Base-by-base conservation (phyloP, 2,329 filamentous ascomycete species). In the Fusarium goolgardi region DNA sequence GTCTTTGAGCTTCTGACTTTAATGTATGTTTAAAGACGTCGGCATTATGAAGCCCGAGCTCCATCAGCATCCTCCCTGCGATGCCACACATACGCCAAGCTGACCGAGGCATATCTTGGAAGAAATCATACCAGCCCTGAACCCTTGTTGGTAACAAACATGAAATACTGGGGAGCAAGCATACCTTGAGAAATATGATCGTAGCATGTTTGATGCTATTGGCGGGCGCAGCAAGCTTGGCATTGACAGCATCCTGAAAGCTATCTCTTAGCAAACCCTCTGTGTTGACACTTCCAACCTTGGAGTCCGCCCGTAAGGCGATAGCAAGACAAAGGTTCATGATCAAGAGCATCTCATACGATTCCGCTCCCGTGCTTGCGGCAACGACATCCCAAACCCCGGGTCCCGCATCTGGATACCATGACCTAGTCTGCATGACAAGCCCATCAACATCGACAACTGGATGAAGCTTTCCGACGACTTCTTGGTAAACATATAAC, bases 51-150 rank as follows among this genome's bases (percentile, higher is more conserved):
- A 75, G 60, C 1, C 73, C 73, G 5, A 75, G 71, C 29, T 75
- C 73, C 70, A 75, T 71, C 10, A 73, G 13, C 49, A 74, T 73
- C 4, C 69, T 65, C 2, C 73, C 73, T 8, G 72, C 73, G 4
- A 69, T 58, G 0, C 73, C 73, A 3, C 72, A 75, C 73, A 75
- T 75, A 3, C 73, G 67, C 72, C 71, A 74, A 3, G 73, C 73
- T 18, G 61, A 70, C 1, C 69, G 71, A 0, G 63, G 63, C 46
- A 63, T 62, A 2, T 72, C 73, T 11, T 71, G 59, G 32, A 75
- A 75, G 45, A 70, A 75, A 29, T 73, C 60, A 15, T 75, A 75
- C 63, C 59, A 67, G 1, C 65, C 65, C 65, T 67, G 16, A 16
- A 13, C 5, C 6, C 1, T 0, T 4, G 12, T 67, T 11, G 63